These are phyloP conservation scores for Zygoascus sp. DNA, from an alignment of 1,139 yeast species.

Conservation along the genomic window DNA sequence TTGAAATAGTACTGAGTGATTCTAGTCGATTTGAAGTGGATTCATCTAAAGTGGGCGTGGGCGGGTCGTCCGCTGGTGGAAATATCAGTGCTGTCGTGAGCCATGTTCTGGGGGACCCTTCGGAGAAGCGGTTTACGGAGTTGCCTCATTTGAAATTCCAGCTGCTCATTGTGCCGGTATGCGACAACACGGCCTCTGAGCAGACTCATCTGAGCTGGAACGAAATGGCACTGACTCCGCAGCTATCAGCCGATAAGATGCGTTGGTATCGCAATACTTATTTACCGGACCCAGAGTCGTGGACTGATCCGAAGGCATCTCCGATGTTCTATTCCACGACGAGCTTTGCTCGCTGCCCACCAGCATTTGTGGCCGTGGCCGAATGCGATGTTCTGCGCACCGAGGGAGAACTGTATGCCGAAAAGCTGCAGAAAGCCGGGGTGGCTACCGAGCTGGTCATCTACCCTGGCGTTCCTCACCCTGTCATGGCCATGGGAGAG, in stretches of 20 bases:
- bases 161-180: constrained; percentile 44
- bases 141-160: constrained; percentile 41
- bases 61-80: constrained; percentile 50
- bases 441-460: constrained; percentile 35
- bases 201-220: constrained; percentile 39
- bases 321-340: constrained; percentile 35
- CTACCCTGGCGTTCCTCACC: constrained; percentile 45
- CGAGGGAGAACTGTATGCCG: constrained; percentile 43
- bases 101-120: constrained; percentile 28
- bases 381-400: constrained; percentile 44
- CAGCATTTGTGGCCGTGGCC: constrained; percentile 42
- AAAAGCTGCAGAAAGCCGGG: constrained; percentile 40
- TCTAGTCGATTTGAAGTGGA: constrained; percentile 34
- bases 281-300: constrained; percentile 39
- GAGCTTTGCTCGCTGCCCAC: constrained; percentile 37
- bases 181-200: constrained; percentile 42
- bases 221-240: constrained; percentile 41
- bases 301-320: constrained; percentile 43
- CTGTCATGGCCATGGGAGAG: constrained; percentile 38
- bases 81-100: constrained; percentile 42
- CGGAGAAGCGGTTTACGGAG: constrained; percentile 1
- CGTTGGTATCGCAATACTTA: constrained; percentile 43
- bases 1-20: constrained; percentile 14
- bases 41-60: constrained; percentile 37
- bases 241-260: constrained; percentile 46